Percentiles rank a stretch among this genome's conserved stretches.
These are phyloP conservation scores for Wickerhamiella pararugosa DNA, from an alignment of 1,139 yeast genomes.

Conservation along the genomic window DNA sequence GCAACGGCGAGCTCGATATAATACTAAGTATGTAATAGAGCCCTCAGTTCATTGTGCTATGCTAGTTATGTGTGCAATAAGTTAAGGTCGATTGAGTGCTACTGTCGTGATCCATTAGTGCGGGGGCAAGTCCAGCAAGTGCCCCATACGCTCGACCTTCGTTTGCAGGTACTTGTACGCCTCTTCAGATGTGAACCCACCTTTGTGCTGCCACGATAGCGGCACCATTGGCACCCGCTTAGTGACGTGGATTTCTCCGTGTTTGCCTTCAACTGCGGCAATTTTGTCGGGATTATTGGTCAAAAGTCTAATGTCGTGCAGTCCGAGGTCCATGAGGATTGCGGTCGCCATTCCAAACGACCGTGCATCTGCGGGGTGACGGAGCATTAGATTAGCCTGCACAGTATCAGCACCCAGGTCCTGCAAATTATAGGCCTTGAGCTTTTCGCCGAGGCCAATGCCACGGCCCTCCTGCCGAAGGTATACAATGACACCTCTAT, in stretches of 20 bases:
- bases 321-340: constrained; percentile 69
- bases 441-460: constrained; percentile 89
- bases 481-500: constrained; percentile 90
- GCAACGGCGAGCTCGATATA: too few species aligned
- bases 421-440: constrained; percentile 92
- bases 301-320: constrained; percentile 54
- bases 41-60: too few species aligned
- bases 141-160: constrained; percentile 96
- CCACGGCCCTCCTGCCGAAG: constrained; percentile 97
- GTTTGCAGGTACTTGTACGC: constrained; percentile 87
- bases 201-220: constrained; percentile 62
- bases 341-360: constrained; percentile 90
- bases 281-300: constrained; percentile 97
- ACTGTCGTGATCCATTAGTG: too few species aligned
- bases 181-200: constrained; percentile 70
- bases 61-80: too few species aligned
- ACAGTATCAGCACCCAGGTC: constrained; percentile 98
- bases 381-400: constrained; percentile 77
- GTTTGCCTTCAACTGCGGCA: constrained; percentile 79
- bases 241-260: constrained; percentile 51
- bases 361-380: constrained; percentile 96
- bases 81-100: too few species aligned
- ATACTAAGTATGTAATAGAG: too few species aligned
- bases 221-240: constrained; percentile 97
- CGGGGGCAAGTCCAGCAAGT: constrained; percentile 38